These are phyloP conservation scores for Luzula sylvatica DNA, from an alignment of 176 grass and related monocot genomes.

Conservation along the genomic window DNA sequence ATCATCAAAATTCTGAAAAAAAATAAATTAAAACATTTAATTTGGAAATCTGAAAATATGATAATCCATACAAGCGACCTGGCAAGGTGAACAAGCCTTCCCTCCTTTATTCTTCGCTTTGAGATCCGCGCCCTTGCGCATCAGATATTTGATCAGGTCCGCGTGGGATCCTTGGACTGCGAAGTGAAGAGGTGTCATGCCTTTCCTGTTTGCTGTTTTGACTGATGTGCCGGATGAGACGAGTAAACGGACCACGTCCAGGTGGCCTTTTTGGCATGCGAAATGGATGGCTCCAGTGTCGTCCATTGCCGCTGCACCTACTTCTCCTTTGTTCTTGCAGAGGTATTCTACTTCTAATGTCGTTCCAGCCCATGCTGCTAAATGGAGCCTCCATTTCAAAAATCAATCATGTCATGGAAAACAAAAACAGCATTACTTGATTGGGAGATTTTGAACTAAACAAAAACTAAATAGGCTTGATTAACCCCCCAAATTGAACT, in stretches of 20 bases:
- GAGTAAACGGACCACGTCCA: conserved; percentile 53
- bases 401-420: conserved; percentile 29
- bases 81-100: conserved; percentile 61
- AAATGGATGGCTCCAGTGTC: conserved; percentile 84
- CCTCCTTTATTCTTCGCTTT: conserved; percentile 64
- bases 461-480: too few species aligned
- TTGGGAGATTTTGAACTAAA: too few species aligned
- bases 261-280: conserved; percentile 90
- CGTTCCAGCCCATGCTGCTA: conserved; percentile 93
- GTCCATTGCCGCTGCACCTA: conserved; percentile 80
- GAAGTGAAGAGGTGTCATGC: conserved; percentile 58
- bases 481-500: too few species aligned
- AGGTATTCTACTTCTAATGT: conserved; percentile 72
- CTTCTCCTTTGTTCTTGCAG: conserved; percentile 84
- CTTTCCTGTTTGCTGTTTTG: conserved; percentile 84
- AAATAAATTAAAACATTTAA: too few species aligned
- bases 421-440: too few species aligned
- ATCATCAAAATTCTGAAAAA: too few species aligned
- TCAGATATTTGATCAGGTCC: conserved; percentile 78
- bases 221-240: conserved; percentile 48
- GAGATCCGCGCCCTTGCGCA: conserved; percentile 52
- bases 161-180: conserved; percentile 74
- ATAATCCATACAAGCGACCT: too few species aligned
- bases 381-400: conserved; percentile 61
- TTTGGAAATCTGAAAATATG: too few species aligned